A percentile compares a stretch with the other conserved stretches of the same genome.
phyloP scores from a whole-genome alignment of 2,329 filamentous ascomycete species.

The Akanthomyces uredinophilus region DNA sequence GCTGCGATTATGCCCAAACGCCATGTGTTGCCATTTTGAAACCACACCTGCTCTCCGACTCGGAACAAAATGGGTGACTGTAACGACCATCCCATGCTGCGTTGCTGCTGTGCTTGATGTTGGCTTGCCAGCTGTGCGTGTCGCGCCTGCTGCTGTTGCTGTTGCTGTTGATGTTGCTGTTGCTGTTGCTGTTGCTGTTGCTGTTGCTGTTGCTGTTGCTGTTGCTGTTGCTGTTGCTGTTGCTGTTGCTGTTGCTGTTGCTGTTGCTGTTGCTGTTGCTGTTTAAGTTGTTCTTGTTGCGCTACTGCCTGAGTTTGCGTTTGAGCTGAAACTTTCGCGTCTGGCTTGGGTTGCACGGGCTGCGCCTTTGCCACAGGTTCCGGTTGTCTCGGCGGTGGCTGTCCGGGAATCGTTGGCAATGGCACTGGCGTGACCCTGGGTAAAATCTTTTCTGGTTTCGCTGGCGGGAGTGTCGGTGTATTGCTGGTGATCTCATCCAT shows the following conservation, averaged over 20 bases:
- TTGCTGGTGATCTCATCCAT: conserved; percentile 25
- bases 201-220: conserved; percentile 14
- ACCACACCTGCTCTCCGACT: conserved; percentile 48
- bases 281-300: conserved; percentile 13
- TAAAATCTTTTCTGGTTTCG: conserved; percentile 18
- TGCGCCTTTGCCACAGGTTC: conserved; percentile 25
- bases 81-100: conserved; percentile 26
- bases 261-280: conserved; percentile 16
- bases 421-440: conserved; percentile 34
- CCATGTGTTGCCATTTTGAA: conserved; percentile 41
- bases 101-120: conserved; percentile 4
- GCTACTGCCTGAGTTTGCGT: conserved; percentile 1
- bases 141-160: conserved; percentile 4
- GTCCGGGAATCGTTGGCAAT: conserved; percentile 31
- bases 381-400: conserved; percentile 10
- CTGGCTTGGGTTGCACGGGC: conserved; percentile 17
- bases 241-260: conserved; percentile 16
- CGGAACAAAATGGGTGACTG: conserved; percentile 38
- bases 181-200: conserved; percentile 16
- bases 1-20: conserved; percentile 41
- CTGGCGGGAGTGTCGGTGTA: conserved; percentile 17
- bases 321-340: conserved; percentile 9
- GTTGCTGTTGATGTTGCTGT: conserved; percentile 16
- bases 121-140: conserved; percentile 16
- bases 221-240: conserved; percentile 17